Conservation (phyloP, 108 stramenopile species). For the Cyclotella choctawhatcheeana region DNA sequence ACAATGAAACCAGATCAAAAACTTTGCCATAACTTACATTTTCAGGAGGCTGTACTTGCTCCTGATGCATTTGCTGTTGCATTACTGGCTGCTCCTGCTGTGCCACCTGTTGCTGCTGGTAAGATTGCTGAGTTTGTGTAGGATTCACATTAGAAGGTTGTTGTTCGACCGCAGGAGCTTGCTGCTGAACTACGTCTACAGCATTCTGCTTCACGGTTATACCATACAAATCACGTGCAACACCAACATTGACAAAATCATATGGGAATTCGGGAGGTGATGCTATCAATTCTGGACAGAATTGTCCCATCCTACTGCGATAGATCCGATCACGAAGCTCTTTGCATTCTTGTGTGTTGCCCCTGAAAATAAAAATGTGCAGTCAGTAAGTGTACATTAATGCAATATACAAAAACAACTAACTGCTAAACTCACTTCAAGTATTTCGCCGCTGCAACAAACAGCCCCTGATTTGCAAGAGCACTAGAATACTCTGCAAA, state of each 20-base stretch:
- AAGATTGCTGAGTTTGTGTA: slow-evolving; percentile 53
- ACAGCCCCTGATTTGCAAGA: slow-evolving; percentile 91
- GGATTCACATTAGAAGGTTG: slow-evolving; percentile 16
- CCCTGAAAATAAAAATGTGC: slow-evolving; percentile 2
- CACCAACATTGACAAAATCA: slow-evolving; percentile 58
- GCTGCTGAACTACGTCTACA: slow-evolving; percentile 34
- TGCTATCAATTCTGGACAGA: slow-evolving; percentile 68
- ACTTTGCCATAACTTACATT: slow-evolving; percentile 27
- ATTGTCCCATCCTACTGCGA: slow-evolving; percentile 61
- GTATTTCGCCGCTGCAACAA: slow-evolving; percentile 89
- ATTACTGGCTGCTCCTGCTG: slow-evolving; percentile 51
- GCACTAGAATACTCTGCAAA: slow-evolving; percentile 87
- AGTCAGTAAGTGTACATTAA: not conserved
- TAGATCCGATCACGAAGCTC: slow-evolving; percentile 79
- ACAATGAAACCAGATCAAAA: not conserved
- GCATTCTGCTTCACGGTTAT: slow-evolving; percentile 43
- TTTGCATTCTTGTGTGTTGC: slow-evolving; percentile 62
- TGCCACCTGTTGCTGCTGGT: slow-evolving; percentile 42
- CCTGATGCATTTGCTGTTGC: slow-evolving; percentile 49
- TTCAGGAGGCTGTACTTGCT: slow-evolving; percentile 8
- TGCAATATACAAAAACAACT: not conserved
- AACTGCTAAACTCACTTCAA: slow-evolving; percentile 17
- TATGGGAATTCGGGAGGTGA: slow-evolving; percentile 81
- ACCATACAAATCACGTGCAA: slow-evolving; percentile 55
- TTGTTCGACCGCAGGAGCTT: slow-evolving; percentile 30